Evolutionary conservation across 768 basidiomycete genomes (phyloP).

Genomic region (Agaricus sinodeliciosus): DNA sequence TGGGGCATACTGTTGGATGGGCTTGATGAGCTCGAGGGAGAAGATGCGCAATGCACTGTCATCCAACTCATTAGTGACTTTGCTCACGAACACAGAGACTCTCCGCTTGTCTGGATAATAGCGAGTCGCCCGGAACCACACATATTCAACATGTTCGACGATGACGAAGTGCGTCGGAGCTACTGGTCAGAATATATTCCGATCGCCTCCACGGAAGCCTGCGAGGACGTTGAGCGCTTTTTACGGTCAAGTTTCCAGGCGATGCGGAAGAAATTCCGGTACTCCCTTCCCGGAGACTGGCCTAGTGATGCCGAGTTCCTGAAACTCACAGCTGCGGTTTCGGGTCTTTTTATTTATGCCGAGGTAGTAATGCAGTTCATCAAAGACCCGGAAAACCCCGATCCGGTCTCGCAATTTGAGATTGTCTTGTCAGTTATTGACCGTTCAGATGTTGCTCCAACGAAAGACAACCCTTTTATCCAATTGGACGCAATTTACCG

Average conservation of each 20-base stretch:
- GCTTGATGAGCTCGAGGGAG: background rate
- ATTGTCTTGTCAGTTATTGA: background rate
- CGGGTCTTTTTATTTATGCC: background rate
- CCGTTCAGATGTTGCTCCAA: background rate
- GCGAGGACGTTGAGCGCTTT: background rate
- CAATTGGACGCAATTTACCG: background rate
- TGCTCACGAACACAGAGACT: background rate
- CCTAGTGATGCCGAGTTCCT: background rate
- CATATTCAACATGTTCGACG: background rate
- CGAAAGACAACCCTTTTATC: background rate
- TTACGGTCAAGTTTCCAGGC: background rate
- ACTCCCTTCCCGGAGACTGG: background rate
- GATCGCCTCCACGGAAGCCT: background rate
- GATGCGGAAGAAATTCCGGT: background rate
- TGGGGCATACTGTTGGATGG: background rate
- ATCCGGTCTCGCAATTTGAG: background rate
- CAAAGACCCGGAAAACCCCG: background rate
- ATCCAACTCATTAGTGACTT: background rate
- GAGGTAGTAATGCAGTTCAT: background rate
- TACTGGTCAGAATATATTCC: conserved; percentile 1
- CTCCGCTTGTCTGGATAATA: background rate
- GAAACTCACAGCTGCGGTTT: background rate
- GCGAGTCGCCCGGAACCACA: background rate
- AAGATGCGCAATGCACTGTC: background rate
- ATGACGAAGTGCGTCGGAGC: background rate